Conservation (phyloP, 1,284 basidiomycete species). For the Coniophora puteana region DNA sequence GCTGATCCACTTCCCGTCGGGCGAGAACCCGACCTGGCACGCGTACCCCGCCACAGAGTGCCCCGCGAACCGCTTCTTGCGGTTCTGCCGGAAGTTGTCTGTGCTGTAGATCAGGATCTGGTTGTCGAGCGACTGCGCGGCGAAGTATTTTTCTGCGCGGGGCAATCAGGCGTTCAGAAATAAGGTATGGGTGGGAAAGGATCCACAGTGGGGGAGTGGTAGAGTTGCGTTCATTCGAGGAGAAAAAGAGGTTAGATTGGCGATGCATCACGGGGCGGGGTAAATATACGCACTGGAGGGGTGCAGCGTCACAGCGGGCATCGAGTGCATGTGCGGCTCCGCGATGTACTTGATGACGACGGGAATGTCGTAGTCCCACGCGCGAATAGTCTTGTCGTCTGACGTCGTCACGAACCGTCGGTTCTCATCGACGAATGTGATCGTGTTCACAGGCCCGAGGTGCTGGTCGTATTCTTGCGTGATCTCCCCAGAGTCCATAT, state of each 20-base stretch:
- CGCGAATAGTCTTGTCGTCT: conserved; percentile 98
- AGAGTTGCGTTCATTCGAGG: too few relatives aligned
- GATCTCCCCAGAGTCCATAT: conserved; percentile 90
- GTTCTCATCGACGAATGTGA: conserved; percentile 97
- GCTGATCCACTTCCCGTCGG: conserved; percentile 96
- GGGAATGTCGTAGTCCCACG: conserved; percentile 98
- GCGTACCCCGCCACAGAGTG: conserved; percentile 97
- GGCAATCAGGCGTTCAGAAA: not conserved
- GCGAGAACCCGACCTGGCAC: conserved; percentile 94
- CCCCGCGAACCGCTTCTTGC: conserved; percentile 97
- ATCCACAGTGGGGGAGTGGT: conserved; percentile 1
- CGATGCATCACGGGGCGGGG: conserved; percentile 9
- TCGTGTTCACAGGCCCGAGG: conserved; percentile 96
- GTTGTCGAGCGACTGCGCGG: conserved; percentile 96
- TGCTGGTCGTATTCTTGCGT: conserved; percentile 99
- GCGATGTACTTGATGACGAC: conserved; percentile 99
- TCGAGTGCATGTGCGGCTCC: conserved; percentile 99
- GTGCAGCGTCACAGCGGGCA: conserved; percentile 95
- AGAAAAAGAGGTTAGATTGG: conserved; percentile 6
- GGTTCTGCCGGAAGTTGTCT: conserved; percentile 96
- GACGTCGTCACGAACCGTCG: conserved; percentile 97
- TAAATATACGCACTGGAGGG: conserved; percentile 76
- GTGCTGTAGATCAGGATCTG: conserved; percentile 97
- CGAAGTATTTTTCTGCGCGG: conserved; percentile 88
- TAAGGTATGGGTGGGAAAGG: not conserved